Base-by-base conservation (phyloP, 768 basidiomycete genomes). In the Tricholoma hemisulphureum region DNA sequence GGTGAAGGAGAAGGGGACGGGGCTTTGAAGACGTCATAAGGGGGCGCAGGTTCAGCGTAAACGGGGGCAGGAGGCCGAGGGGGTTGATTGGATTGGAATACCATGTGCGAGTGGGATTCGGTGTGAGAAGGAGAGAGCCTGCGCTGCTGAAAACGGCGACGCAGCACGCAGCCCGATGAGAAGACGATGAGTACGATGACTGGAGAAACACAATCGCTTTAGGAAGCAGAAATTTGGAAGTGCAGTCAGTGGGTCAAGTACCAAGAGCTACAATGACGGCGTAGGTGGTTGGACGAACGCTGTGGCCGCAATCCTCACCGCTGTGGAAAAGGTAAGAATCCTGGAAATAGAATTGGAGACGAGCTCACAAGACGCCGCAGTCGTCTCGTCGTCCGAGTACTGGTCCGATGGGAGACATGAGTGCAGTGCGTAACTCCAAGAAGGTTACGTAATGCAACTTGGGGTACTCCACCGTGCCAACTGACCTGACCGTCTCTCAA, bases 1-100 rank as follows among this genome's bases (percentile, higher is more conserved):
- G 53, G 53, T 7, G 26, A 29, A 20, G 49, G 20, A 13, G 34
- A 9, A 26, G 35, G 23, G 55, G 29, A 7, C 23, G 35, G 20
- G 31, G 29, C n/a, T 24, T 53, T 9, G 51, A 29, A 11, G 31
- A 23, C 46, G 6, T 58, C 59, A 24, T 63, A 63, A 4, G 62
- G 62, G 6, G 62, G 62, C 21, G 62, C 62, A 31, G 62, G 57
- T 32, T 63, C 62, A 20, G 58, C 58, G 14, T 26, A 34, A 34
- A 49, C 45, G 1, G 55, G 56, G 7, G 61, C 32, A 13, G 54
- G 57, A 1, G 45, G 18, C n/a, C n/a, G n/a, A n/a, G n/a, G n/a
- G 18, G 53, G 29, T 20, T 39, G 53, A n/a, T 13, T 20, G n/a
- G 28, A 29, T 20, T 3, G 28, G 13, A 14, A 20, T 3, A 50